These are phyloP conservation scores for Zalaria obscura DNA, from an alignment of 2,329 filamentous ascomycete species.

Conservation along the genomic window DNA sequence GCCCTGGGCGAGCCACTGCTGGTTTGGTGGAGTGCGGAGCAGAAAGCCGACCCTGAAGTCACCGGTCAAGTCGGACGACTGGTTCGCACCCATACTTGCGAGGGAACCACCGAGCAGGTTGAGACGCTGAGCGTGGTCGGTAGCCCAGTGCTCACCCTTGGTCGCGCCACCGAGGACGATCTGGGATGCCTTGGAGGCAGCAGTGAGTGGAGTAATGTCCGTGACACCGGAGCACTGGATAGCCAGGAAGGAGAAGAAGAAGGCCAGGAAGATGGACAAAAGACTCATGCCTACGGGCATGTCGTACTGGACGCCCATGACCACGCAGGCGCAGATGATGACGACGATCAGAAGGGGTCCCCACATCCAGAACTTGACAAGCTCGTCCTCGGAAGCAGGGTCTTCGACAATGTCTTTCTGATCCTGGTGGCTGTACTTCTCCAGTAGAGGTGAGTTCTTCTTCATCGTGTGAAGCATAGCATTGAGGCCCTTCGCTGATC, in stretches of 20 bases:
- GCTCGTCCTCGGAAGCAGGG: constrained; percentile 30
- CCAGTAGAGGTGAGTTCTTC: constrained; percentile 29
- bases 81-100: constrained; percentile 24
- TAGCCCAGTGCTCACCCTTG: constrained; percentile 34
- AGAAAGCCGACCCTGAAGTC: constrained; percentile 59
- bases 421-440: constrained; percentile 23
- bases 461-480: constrained; percentile 23
- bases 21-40: constrained; percentile 47
- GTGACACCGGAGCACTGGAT: constrained; percentile 42
- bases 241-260: constrained; percentile 48
- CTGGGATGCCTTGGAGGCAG: constrained; percentile 54
- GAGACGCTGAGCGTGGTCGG: constrained; percentile 43
- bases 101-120: constrained; percentile 50
- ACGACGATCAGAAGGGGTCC: constrained; percentile 29
- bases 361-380: constrained; percentile 42
- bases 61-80: constrained; percentile 36
- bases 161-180: constrained; percentile 54
- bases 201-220: constrained; percentile 50
- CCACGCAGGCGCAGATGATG: constrained; percentile 36
- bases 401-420: constrained; percentile 35
- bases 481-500: constrained; percentile 29
- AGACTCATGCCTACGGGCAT: constrained; percentile 44
- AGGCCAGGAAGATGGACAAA: constrained; percentile 41
- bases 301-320: constrained; percentile 40
- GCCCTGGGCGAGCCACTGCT: constrained; percentile 53